Evolutionary conservation across 2,329 filamentous ascomycete species (phyloP), one percentile per base, ranked within the genome.

Genomic region (Cyphellophora attinorum): DNA sequence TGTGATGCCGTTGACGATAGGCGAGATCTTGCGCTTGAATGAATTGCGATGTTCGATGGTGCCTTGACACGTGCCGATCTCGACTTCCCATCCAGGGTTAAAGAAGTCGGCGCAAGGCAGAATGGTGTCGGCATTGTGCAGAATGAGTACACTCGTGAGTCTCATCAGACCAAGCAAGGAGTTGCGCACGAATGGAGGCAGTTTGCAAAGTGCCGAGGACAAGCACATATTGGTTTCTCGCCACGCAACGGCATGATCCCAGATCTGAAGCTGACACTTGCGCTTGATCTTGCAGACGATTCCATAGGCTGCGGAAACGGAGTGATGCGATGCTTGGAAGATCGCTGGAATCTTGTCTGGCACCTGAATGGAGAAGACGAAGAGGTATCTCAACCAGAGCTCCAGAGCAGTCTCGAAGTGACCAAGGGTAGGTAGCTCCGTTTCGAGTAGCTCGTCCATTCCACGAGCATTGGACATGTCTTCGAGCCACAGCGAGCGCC

Each of bases 181-280:
- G 17, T 65, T 67, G 38, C 67, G 62, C 13, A 70, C 65, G 5
- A 67, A 66, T 0, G 67, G 59, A 1, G 66, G 60, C 3, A 68
- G 57, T 31, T 63, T 61, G 49, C 62, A 68, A 33, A 69, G 57
- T 1, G 66, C 65, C 3, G 66, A 66, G 5, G 62, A 67, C 21
- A 68, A 58, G 44, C 63, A 66, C 21, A 68, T 58, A 32, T 64
- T 67, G 31, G 60, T 70, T 47, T 76, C 72, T 41, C 73, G 61
- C 72, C 72, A 77, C 29, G 67, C 69, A 42, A 78, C 76, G 12
- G 70, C 70, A 49, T 78, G 74, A 44, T 78, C 74, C 74, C 74
- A 78, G 38, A 78, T 74, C 42, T 75, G 71, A 19, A 76, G 62
- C 0, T 70, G 75, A 38, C 70, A 73, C 37, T 68, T 67, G 16